Evolutionary conservation across 352 stramenopile genomes (phyloP).

Genomic region (Blastocystis sp.): DNA sequence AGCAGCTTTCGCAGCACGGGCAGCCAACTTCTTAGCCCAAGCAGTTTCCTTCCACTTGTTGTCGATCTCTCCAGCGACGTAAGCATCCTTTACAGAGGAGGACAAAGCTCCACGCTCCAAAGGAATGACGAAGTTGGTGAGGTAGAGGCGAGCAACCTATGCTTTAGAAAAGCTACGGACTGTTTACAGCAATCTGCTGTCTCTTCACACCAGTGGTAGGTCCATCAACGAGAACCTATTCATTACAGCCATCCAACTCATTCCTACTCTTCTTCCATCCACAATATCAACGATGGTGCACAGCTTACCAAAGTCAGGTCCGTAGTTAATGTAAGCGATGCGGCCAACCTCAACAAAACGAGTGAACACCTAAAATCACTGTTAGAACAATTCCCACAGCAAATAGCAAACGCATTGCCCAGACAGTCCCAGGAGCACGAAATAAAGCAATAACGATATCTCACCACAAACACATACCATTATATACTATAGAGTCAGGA

Average conservation of each 20-base stretch:
- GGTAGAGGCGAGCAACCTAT: slow-evolving; percentile 37
- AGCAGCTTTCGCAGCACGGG: slow-evolving; percentile 86
- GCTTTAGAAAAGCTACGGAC: background rate
- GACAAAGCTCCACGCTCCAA: background rate
- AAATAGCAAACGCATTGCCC: background rate
- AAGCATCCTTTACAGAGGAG: background rate
- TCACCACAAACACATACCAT: slow-evolving; percentile 11
- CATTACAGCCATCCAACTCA: background rate
- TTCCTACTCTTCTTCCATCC: slow-evolving; percentile 87
- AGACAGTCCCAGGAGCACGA: background rate
- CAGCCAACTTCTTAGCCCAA: slow-evolving; percentile 95
- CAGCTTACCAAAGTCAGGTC: slow-evolving; percentile 91
- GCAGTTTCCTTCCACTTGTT: slow-evolving; percentile 87
- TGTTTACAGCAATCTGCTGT: slow-evolving; percentile 84
- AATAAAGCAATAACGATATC: background rate
- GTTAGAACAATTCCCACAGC: background rate
- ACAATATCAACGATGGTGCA: slow-evolving; percentile 98
- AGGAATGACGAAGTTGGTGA: slow-evolving; percentile 44
- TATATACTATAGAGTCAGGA: slow-evolving; percentile 23
- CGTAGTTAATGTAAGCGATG: slow-evolving; percentile 97
- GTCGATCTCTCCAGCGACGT: slow-evolving; percentile 70
- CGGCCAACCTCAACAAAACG: slow-evolving; percentile 98
- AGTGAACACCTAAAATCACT: slow-evolving; percentile 82
- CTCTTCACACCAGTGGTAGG: slow-evolving; percentile 89
- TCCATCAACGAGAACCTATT: slow-evolving; percentile 83